Conservation (phyloP, 129 eudicot species). For the Saposhnikovia divaricata region DNA sequence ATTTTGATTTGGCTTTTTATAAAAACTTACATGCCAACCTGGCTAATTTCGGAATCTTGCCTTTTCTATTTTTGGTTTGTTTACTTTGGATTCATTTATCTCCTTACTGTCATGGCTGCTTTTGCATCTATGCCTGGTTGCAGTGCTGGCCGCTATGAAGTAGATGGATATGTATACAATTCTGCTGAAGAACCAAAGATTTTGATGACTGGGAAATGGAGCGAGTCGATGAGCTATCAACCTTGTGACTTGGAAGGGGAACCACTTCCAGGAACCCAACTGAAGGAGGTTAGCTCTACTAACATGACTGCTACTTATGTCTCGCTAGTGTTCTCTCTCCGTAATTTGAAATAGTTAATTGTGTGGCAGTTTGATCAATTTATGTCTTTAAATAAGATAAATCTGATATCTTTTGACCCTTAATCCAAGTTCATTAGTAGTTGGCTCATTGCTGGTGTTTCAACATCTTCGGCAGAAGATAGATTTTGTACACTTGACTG, state of each 20-base stretch:
- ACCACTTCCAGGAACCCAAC: constrained; percentile 74
- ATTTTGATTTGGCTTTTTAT: neutral
- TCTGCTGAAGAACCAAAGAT: constrained; percentile 88
- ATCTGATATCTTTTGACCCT: neutral
- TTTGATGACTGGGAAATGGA: constrained; percentile 98
- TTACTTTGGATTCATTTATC: neutral
- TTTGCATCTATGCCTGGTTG: constrained; percentile 15
- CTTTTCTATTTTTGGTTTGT: neutral
- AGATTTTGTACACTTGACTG: neutral
- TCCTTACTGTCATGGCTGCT: neutral
- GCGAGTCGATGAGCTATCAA: constrained; percentile 77
- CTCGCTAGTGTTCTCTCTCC: neutral
- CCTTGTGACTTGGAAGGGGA: constrained; percentile 93
- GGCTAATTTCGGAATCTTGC: neutral
- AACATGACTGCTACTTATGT: neutral
- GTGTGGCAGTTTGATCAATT: neutral
- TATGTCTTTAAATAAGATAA: neutral
- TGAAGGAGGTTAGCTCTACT: constrained; percentile 65
- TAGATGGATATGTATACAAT: constrained; percentile 89
- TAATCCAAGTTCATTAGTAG: neutral
- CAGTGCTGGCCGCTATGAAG: constrained; percentile 93
- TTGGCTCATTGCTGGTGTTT: neutral
- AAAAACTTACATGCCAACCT: neutral
- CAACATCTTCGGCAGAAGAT: neutral
- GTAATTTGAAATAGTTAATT: neutral